Percentiles rank a stretch among this genome's conserved stretches.
Conservation (phyloP, 2,329 filamentous ascomycete species). For the Truncatella angustata region DNA sequence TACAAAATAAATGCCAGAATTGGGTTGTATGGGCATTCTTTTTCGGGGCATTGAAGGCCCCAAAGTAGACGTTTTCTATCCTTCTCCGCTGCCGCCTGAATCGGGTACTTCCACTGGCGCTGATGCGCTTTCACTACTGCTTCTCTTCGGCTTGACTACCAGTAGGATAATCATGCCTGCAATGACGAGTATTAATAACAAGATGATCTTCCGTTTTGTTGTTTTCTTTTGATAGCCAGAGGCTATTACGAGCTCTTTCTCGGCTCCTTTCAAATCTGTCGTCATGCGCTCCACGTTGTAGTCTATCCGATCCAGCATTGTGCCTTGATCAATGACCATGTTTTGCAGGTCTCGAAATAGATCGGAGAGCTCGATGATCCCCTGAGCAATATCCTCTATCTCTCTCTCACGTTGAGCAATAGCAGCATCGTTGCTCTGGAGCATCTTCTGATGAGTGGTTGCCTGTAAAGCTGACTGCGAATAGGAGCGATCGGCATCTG, state of each 20-base stretch:
- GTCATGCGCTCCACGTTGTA: conserved; percentile 97
- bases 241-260: conserved; percentile 86
- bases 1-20: conserved; percentile 2
- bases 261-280: conserved; percentile 87
- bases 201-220: conserved; percentile 88
- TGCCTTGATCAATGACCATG: conserved; percentile 93
- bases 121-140: conserved; percentile 13
- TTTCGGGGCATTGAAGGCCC: not conserved
- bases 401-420: conserved; percentile 93
- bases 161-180: conserved; percentile 84
- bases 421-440: conserved; percentile 74
- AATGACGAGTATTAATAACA: conserved; percentile 82
- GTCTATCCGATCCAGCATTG: conserved; percentile 90
- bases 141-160: conserved; percentile 71
- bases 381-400: conserved; percentile 96
- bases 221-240: conserved; percentile 85
- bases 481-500: conserved; percentile 88
- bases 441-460: conserved; percentile 56
- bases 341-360: conserved; percentile 94
- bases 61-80: not conserved
- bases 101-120: conserved; percentile 6
- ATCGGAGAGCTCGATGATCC: conserved; percentile 94
- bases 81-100: conserved; percentile 6
- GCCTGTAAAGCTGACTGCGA: conserved; percentile 87
- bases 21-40: not conserved